phyloP scores from a whole-genome alignment of 2,329 filamentous ascomycete species.

The Colletotrichum godetiae region DNA sequence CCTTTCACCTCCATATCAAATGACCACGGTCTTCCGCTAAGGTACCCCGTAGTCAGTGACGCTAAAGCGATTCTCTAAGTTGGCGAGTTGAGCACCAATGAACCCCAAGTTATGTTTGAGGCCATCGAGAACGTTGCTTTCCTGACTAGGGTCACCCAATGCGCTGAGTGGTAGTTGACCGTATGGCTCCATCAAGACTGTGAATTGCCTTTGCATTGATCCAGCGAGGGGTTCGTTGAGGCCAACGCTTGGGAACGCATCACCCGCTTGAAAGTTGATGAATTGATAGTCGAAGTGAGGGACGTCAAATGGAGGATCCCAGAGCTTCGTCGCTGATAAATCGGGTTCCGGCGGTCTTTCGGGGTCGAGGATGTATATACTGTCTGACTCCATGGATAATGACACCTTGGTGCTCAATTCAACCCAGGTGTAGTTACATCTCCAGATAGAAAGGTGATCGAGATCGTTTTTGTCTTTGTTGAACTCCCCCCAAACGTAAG shows the following conservation, averaged over 20 bases:
- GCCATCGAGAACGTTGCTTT: neutral
- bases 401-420: neutral
- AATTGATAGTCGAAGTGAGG: neutral
- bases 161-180: neutral
- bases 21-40: neutral
- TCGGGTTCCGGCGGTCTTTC: neutral
- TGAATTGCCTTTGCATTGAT: neutral
- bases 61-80: constrained; percentile 1
- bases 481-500: neutral
- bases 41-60: neutral
- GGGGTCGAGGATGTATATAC: neutral
- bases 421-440: constrained; percentile 13
- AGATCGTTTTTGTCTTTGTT: neutral
- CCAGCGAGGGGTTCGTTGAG: neutral
- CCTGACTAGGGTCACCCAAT: neutral
- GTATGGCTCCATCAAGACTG: neutral
- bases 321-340: neutral
- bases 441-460: neutral
- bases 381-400: too few species aligned
- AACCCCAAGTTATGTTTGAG: neutral
- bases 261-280: too few species aligned
- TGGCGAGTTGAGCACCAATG: constrained; percentile 4
- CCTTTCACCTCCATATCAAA: constrained; percentile 13
- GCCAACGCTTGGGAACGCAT: neutral
- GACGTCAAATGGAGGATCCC: neutral